Evolutionary conservation across 2,329 filamentous ascomycete species (phyloP), one percentile per base, ranked within the genome.

Genomic region (Colletotrichum cuscutae): DNA sequence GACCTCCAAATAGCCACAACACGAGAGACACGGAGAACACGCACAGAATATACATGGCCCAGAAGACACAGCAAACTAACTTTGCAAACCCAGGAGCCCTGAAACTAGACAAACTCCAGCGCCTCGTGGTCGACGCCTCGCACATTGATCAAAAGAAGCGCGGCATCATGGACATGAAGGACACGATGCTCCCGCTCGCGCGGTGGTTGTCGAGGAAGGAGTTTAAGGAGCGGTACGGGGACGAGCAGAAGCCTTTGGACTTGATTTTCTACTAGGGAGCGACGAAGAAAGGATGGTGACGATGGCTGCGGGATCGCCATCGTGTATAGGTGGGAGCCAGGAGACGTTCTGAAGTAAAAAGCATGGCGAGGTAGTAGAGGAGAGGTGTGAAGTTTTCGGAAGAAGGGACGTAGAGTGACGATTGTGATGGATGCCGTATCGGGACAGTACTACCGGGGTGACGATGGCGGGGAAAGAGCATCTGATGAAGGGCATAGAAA

Each of bases 131-230:
- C 37, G 97, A 99, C 83, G 95, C 94, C 15, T 98, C 95, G 8
- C 93, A 98, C 80, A 94, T 98, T 76, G 96, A 99, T 82, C 91
- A 94, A 82, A 99, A 99, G 88, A 97, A 97, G 86, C 89, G 95
- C 59, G 95, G 95, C 0, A 90, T 99, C 75, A 90, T 98, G 81
- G 97, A 98, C 79, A 98, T 98, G 94, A 95, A 94, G 82, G 97
- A 99, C 74, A 94, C 94, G 0, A 92, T 95, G 85, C 87, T 95
- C 78, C 94, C 95, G 7, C 87, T 98, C 60, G 89, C 94, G 58
- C 89, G 90, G 74, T 90, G 97, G 80, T 84, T 99, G 63, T 89
- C 92, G 42, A 87, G 91, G 68, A 85, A 89, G 19, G 91, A 94
- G 77, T 88, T 98, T 76, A 92, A 91, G 81, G 90, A 91, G 63